phyloP scores from a whole-genome alignment of 352 stramenopile genomes.

The Aphanomyces euteiches region DNA sequence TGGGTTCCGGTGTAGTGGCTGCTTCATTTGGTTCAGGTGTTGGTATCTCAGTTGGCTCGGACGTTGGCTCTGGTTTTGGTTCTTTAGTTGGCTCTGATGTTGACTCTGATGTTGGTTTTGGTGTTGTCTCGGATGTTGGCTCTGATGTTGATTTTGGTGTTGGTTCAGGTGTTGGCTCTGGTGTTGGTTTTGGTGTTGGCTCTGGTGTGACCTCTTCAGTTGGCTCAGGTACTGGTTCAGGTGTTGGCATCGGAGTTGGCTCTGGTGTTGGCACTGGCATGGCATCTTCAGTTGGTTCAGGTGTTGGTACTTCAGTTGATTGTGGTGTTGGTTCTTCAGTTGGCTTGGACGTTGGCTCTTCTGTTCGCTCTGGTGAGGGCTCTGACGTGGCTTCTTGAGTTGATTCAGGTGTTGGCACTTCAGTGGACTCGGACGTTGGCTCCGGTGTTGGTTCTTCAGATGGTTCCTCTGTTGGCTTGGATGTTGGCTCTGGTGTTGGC shows the following conservation, averaged over 20 bases:
- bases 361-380: background rate
- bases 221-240: background rate
- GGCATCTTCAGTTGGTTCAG: background rate
- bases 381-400: background rate
- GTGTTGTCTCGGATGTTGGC: background rate
- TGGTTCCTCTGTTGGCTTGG: background rate
- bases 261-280: background rate
- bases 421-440: background rate
- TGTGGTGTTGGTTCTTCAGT: background rate
- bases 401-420: background rate
- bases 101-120: background rate
- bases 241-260: background rate
- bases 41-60: background rate
- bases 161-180: background rate
- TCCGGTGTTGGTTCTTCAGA: background rate
- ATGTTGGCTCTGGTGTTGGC: background rate
- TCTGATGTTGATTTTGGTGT: background rate
- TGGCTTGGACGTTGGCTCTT: background rate
- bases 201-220: background rate
- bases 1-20: no score
- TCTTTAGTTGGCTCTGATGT: background rate
- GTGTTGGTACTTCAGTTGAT: background rate
- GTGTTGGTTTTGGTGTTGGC: background rate
- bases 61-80: background rate
- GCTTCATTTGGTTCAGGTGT: background rate